phyloP scores from a whole-genome alignment of 129 eudicot genomes.

The Tagetes patula region DNA sequence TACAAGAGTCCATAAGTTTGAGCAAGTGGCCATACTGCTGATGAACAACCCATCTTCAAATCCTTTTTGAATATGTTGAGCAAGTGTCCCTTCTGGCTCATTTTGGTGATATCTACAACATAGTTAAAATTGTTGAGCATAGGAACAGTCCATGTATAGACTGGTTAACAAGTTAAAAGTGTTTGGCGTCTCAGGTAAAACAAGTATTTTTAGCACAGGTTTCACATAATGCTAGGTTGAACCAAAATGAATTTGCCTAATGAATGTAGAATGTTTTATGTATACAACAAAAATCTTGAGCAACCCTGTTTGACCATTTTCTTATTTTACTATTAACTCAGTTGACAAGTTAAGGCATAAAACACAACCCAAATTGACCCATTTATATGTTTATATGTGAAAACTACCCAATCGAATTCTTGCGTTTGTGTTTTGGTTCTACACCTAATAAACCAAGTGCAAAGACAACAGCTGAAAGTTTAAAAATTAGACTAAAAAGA shows the following conservation, averaged over 20 bases:
- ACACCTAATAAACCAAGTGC: neutral
- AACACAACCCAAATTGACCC: neutral
- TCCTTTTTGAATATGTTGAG: conserved; percentile 81
- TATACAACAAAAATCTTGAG: neutral
- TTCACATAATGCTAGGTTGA: neutral
- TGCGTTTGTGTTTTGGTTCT: neutral
- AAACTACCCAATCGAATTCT: neutral
- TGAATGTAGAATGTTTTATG: neutral
- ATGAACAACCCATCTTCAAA: conserved; percentile 73
- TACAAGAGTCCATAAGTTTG: conserved; percentile 78
- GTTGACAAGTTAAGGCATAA: neutral
- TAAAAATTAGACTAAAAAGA: neutral
- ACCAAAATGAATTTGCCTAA: neutral
- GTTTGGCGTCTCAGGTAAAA: neutral
- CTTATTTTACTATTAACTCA: neutral
- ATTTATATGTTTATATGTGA: neutral
- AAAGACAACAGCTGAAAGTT: neutral
- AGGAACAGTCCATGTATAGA: too few species aligned
- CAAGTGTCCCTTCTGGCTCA: conserved; percentile 67
- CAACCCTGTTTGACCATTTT: neutral
- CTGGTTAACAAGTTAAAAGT: neutral
- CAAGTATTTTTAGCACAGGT: neutral
- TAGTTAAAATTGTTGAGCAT: too few species aligned
- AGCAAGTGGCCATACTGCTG: conserved; percentile 74
- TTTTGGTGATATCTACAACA: conserved; percentile 79